These are phyloP conservation scores for Neopestalotiopsis sp. DNA, from an alignment of 2,329 filamentous ascomycete species.

Conservation along the genomic window DNA sequence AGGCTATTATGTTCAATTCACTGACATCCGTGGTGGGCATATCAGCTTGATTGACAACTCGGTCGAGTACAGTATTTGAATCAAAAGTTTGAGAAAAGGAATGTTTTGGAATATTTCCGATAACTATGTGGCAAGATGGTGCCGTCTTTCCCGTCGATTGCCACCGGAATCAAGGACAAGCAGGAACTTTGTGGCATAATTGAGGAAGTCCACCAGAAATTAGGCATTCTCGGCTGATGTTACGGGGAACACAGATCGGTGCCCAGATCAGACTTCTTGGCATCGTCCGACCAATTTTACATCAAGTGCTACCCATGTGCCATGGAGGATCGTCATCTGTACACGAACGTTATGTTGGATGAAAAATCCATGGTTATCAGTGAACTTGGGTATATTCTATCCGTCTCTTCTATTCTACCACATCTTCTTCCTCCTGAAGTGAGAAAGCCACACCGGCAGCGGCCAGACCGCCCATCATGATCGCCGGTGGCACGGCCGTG, in stretches of 20 bases:
- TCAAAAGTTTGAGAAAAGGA: background rate
- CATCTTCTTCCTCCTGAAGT: conserved; percentile 4
- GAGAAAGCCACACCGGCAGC: conserved; percentile 2
- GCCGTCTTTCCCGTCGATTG: background rate
- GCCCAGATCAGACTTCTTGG: too few species aligned
- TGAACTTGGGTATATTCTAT: too few species aligned
- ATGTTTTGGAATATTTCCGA: background rate
- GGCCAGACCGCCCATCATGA: conserved; percentile 29
- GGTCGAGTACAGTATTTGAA: background rate
- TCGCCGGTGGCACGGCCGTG: conserved; percentile 32
- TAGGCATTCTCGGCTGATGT: too few species aligned
- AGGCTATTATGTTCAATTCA: conserved; percentile 58
- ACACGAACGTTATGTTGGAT: too few species aligned
- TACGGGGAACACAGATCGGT: too few species aligned
- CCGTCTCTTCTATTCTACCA: background rate
- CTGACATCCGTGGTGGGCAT: conserved; percentile 56
- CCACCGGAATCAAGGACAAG: background rate
- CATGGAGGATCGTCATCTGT: too few species aligned
- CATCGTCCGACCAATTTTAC: too few species aligned
- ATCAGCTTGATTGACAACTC: background rate
- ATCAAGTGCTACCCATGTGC: too few species aligned
- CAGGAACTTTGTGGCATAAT: too few species aligned
- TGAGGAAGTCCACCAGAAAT: too few species aligned
- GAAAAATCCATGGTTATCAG: too few species aligned
- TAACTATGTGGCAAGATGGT: background rate